Evolutionary conservation across 2,329 filamentous ascomycete species (phyloP).

Genomic region (Fusarium sp.): DNA sequence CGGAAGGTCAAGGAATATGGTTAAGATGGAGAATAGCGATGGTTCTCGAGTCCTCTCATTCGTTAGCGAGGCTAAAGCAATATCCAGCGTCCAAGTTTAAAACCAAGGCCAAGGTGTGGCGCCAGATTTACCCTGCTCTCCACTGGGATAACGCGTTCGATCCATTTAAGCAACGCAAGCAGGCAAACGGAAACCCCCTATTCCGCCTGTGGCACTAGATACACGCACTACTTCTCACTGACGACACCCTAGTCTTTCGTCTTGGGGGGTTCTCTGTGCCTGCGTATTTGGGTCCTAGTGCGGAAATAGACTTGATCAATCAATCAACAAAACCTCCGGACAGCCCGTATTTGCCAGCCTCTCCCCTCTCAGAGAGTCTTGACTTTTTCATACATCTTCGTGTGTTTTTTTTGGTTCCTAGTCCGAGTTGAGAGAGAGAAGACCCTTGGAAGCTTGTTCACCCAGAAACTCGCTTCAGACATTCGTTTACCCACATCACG

Average conservation of each 20-base stretch:
- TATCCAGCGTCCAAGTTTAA: conserved; percentile 5
- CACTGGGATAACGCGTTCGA: conserved; percentile 15
- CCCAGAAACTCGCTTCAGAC: conserved; percentile 27
- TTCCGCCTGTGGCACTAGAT: background rate
- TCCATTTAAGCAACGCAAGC: conserved; percentile 11
- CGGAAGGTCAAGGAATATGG: background rate
- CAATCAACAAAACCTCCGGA: conserved; percentile 35
- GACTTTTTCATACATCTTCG: conserved; percentile 12
- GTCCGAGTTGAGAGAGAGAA: conserved; percentile 6
- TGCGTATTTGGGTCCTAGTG: conserved; percentile 20
- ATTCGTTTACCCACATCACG: conserved; percentile 27
- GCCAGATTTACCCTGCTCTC: conserved; percentile 23
- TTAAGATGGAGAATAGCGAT: conserved; percentile 12
- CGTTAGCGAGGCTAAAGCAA: background rate
- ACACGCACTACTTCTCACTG: conserved; percentile 6
- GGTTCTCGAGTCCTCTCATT: conserved; percentile 3
- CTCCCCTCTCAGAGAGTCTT: conserved; percentile 25
- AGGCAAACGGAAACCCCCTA: background rate
- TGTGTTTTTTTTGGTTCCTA: conserved; percentile 21
- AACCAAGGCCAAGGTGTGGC: conserved; percentile 23
- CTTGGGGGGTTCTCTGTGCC: conserved; percentile 1
- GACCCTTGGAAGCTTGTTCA: conserved; percentile 28
- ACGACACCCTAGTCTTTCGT: conserved; percentile 5
- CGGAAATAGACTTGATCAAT: conserved; percentile 25
- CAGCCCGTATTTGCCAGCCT: conserved; percentile 27